A percentile compares a stretch with the other conserved stretches of the same genome.
phyloP scores from a whole-genome alignment of 1,284 basidiomycete genomes.

The Singerocomus inundabilis region DNA sequence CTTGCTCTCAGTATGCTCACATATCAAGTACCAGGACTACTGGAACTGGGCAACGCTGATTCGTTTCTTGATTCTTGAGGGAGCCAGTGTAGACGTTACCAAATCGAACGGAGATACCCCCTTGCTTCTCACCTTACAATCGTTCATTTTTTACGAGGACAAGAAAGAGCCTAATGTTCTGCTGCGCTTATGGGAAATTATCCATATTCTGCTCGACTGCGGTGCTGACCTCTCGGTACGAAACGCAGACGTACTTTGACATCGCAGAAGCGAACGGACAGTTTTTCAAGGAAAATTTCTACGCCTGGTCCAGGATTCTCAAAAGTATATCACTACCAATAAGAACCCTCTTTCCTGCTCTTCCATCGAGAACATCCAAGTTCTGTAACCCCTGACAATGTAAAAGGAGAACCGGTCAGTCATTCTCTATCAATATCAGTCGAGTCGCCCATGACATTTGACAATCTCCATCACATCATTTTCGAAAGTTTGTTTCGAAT shows the following conservation, averaged over 20 bases:
- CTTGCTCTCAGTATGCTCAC: neutral
- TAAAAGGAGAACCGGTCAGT: conserved; percentile 36
- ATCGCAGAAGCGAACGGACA: neutral
- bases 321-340: too few species aligned
- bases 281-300: conserved; percentile 2
- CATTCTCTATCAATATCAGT: neutral
- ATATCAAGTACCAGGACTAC: too few species aligned
- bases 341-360: too few species aligned
- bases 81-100: neutral
- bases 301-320: neutral
- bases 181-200: neutral
- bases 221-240: neutral
- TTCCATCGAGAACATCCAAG: conserved; percentile 91
- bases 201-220: neutral
- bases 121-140: neutral
- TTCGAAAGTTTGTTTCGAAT: conserved; percentile 7
- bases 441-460: neutral
- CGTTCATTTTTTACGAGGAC: neutral
- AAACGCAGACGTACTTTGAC: conserved; percentile 1
- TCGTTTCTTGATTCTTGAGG: neutral
- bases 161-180: too few species aligned
- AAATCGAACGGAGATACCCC: neutral
- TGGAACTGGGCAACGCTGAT: neutral
- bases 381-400: conserved; percentile 67
- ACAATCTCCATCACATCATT: conserved; percentile 12